These are phyloP conservation scores for Bifiguratus adelaidae DNA, from an alignment of 192 early-diverging fungal genomes.

Conservation along the genomic window DNA sequence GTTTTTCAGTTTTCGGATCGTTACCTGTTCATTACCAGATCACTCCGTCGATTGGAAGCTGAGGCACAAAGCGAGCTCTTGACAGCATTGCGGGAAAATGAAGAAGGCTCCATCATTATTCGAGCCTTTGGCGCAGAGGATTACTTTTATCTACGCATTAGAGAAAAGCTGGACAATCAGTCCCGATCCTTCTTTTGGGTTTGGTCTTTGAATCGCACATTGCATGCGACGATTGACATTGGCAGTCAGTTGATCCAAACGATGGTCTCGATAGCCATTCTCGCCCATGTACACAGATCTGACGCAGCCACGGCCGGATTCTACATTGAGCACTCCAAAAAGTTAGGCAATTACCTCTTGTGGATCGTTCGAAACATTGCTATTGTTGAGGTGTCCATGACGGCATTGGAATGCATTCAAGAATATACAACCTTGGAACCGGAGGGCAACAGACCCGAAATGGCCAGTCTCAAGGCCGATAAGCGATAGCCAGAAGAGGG, in stretches of 20 bases:
- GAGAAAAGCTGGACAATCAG: conserved; percentile 64
- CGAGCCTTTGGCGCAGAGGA: conserved; percentile 53
- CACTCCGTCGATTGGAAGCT: too few relatives aligned
- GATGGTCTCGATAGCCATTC: conserved; percentile 65
- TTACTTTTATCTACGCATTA: conserved; percentile 61
- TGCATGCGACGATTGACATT: conserved; percentile 69
- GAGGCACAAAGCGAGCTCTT: too few relatives aligned
- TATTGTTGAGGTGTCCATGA: conserved; percentile 79
- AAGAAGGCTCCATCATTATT: conserved; percentile 55
- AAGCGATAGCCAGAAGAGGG: conserved; percentile 65
- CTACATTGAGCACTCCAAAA: conserved; percentile 42
- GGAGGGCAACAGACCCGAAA: conserved; percentile 55
- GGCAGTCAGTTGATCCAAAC: conserved; percentile 70
- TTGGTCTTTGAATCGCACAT: conserved; percentile 56
- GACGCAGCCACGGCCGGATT: conserved; percentile 65
- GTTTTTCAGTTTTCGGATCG: too few relatives aligned
- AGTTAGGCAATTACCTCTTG: conserved; percentile 14
- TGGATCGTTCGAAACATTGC: conserved; percentile 71
- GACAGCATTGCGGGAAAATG: too few relatives aligned
- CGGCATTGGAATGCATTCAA: conserved; percentile 73
- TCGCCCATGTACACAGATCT: conserved; percentile 39
- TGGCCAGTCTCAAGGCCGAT: conserved; percentile 29
- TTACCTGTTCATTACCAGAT: too few relatives aligned
- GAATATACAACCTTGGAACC: conserved; percentile 74
- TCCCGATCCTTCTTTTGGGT: conserved; percentile 71